A percentile compares a stretch with the other conserved stretches of the same genome.
Conservation (phyloP, 495 filamentous ascomycete species). For the Lasiosphaeris hirsuta region DNA sequence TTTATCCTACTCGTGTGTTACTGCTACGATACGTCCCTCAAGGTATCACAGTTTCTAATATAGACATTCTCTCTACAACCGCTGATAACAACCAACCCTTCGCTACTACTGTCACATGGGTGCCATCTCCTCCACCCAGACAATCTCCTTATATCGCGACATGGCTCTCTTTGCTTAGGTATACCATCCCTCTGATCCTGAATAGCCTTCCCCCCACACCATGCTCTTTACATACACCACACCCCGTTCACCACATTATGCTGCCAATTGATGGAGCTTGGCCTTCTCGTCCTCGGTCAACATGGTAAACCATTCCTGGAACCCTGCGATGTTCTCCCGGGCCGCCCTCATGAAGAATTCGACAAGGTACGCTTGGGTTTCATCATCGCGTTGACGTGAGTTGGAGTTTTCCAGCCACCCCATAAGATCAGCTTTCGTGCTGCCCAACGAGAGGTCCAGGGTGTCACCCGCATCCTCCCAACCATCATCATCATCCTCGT, state of each 20-base stretch:
- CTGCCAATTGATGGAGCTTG: conserved; percentile 56
- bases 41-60: no score
- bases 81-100: no score
- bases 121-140: no score
- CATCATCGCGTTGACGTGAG: conserved; percentile 75
- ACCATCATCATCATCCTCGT: conserved; percentile 65
- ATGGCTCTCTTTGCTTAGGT: no score
- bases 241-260: conserved; percentile 10
- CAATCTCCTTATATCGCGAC: no score
- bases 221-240: no score
- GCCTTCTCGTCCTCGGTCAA: conserved; percentile 71
- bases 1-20: no score
- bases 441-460: conserved; percentile 65
- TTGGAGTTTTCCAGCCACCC: conserved; percentile 59
- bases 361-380: conserved; percentile 78
- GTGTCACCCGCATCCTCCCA: conserved; percentile 87
- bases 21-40: no score
- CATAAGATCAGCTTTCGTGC: conserved; percentile 75
- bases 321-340: conserved; percentile 62
- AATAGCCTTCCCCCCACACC: no score
- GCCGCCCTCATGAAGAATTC: conserved; percentile 77
- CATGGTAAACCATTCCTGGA: conserved; percentile 67
- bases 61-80: no score
- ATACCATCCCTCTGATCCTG: no score
- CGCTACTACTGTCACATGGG: no score